phyloP scores from a whole-genome alignment of 257 asterid species.

The Schizonepeta tenuifolia region DNA sequence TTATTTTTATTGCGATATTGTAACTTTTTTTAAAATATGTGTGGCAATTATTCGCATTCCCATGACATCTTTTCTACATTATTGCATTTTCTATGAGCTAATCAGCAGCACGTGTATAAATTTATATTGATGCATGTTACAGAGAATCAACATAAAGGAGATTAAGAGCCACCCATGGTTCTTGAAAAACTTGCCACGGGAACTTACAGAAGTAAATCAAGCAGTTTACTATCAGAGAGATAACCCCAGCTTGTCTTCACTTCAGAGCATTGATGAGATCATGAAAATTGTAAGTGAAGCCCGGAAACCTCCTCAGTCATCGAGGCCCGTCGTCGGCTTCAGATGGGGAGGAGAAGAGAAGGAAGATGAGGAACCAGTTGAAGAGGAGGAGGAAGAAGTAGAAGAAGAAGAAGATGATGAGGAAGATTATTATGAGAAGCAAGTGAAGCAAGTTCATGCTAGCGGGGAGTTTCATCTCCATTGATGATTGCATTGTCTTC shows the following conservation, averaged over 20 bases:
- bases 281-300: conserved; percentile 79
- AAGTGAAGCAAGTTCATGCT: conserved; percentile 69
- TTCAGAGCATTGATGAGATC: conserved; percentile 66
- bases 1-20: too few relatives aligned
- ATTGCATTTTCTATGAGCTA: too few relatives aligned
- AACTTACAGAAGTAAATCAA: conserved; percentile 61
- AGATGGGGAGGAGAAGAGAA: conserved; percentile 69
- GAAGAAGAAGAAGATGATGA: conserved; percentile 55
- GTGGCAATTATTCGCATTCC: too few relatives aligned
- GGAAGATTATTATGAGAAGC: conserved; percentile 74
- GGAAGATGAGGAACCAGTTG: conserved; percentile 25
- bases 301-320: conserved; percentile 48
- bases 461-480: conserved; percentile 67
- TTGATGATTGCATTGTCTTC: conserved; percentile 17
- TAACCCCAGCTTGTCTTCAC: conserved; percentile 55
- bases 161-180: conserved; percentile 69
- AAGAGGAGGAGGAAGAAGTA: conserved; percentile 37
- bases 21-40: too few relatives aligned
- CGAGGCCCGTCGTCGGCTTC: conserved; percentile 45
- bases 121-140: background rate
- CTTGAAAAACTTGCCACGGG: conserved; percentile 69
- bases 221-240: conserved; percentile 57
- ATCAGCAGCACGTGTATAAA: too few relatives aligned
- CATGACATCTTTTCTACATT: too few relatives aligned
- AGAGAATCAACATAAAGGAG: conserved; percentile 65